Evolutionary conservation across 2,329 filamentous ascomycete genomes (phyloP).

Genomic region (Microcera coccophila): DNA sequence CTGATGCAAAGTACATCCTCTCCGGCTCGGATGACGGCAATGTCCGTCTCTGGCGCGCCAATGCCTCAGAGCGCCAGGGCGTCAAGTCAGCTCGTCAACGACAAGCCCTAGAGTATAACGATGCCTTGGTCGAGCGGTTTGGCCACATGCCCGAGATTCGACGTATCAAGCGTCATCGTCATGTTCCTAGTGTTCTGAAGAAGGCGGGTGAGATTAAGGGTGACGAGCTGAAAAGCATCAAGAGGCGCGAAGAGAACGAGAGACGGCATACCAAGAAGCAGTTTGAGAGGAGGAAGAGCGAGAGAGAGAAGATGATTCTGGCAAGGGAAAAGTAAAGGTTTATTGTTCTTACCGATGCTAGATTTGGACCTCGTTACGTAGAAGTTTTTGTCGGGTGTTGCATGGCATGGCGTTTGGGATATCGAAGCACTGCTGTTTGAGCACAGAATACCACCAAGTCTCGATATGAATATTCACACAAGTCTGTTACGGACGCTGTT

Average conservation of each 20-base stretch:
- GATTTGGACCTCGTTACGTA: too few relatives aligned
- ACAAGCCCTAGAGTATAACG: slow-evolving; percentile 88
- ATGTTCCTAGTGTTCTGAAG: slow-evolving; percentile 89
- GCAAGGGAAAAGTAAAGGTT: slow-evolving; percentile 51
- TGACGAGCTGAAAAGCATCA: slow-evolving; percentile 82
- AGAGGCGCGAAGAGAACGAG: slow-evolving; percentile 90
- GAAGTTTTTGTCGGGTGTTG: slow-evolving; percentile 14
- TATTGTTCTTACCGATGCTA: too few relatives aligned
- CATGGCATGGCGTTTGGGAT: slow-evolving; percentile 33
- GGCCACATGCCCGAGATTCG: slow-evolving; percentile 94
- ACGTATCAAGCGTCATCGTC: slow-evolving; percentile 84
- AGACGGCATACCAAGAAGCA: slow-evolving; percentile 86
- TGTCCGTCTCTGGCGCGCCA: slow-evolving; percentile 77
- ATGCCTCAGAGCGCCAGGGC: slow-evolving; percentile 77
- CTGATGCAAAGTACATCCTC: slow-evolving; percentile 84
- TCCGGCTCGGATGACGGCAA: slow-evolving; percentile 94
- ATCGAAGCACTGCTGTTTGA: slow-evolving; percentile 16
- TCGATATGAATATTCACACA: too few relatives aligned
- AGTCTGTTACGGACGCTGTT: too few relatives aligned
- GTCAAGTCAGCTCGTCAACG: slow-evolving; percentile 82
- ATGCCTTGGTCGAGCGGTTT: slow-evolving; percentile 77
- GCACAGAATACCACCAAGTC: slow-evolving; percentile 16
- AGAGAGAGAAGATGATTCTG: slow-evolving; percentile 91
- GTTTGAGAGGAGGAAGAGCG: slow-evolving; percentile 65
- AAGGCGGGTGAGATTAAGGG: slow-evolving; percentile 93